Evolutionary conservation across 345 rosid genomes (phyloP).

Genomic region (Populus tremula): DNA sequence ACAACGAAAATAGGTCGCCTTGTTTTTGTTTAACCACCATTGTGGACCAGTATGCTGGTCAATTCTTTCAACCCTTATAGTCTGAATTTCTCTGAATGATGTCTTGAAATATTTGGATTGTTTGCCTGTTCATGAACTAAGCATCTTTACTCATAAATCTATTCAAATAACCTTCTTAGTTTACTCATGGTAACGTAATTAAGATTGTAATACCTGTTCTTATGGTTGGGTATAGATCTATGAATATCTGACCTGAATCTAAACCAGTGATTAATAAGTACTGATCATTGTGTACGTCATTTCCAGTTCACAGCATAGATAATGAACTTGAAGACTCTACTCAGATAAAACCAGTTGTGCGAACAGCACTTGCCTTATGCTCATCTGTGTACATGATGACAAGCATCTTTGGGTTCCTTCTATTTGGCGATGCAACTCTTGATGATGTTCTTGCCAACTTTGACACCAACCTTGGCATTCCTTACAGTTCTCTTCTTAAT

Average conservation of each 20-base stretch:
- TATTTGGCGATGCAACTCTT: constrained; percentile 71
- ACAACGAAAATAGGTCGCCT: too few species aligned
- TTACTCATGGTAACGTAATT: neutral
- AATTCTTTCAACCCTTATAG: neutral
- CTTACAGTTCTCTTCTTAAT: constrained; percentile 58
- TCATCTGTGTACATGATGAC: constrained; percentile 68
- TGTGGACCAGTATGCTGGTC: neutral
- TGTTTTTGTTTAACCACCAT: neutral
- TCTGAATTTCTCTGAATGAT: constrained; percentile 8
- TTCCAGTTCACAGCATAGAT: constrained; percentile 82
- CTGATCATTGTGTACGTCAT: constrained; percentile 20
- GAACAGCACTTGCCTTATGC: constrained; percentile 67
- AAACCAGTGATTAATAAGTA: neutral
- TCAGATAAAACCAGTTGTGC: constrained; percentile 63
- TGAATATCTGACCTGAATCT: neutral
- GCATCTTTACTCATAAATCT: neutral
- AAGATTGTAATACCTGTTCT: neutral
- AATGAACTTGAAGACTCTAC: constrained; percentile 79
- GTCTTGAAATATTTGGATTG: neutral
- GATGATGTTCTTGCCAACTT: constrained; percentile 95
- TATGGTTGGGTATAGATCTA: neutral
- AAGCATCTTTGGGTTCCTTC: constrained; percentile 85
- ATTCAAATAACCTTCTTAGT: neutral
- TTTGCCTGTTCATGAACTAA: neutral
- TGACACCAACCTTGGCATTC: constrained; percentile 72